A percentile compares a stretch with the other conserved stretches of the same genome.
Conservation (phyloP, 192 early-diverging fungal species). For the Entomortierella chlamydospora region DNA sequence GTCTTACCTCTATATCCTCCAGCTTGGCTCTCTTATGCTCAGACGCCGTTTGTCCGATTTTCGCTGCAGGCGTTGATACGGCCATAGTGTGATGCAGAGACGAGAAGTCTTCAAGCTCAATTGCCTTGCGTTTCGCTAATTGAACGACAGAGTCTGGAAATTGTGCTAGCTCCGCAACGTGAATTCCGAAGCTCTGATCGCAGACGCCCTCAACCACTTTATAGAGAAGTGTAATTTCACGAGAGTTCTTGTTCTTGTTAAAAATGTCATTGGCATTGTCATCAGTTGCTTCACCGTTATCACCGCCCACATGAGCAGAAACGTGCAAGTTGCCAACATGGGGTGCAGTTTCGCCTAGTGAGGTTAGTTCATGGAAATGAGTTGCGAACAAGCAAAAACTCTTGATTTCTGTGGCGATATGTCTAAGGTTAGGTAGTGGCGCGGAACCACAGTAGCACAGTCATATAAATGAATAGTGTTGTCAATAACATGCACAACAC, state of each 20-base stretch:
- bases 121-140: conserved; percentile 87
- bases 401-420: conserved; percentile 73
- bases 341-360: conserved; percentile 74
- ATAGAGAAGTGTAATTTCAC: conserved; percentile 90
- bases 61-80: conserved; percentile 1
- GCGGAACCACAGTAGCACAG: not conserved
- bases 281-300: not conserved
- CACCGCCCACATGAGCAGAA: conserved; percentile 67
- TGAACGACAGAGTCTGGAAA: conserved; percentile 88
- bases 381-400: conserved; percentile 94
- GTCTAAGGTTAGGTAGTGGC: conserved; percentile 55
- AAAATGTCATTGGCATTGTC: conserved; percentile 21
- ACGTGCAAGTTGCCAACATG: conserved; percentile 93
- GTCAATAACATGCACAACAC: too few relatives aligned
- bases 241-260: conserved; percentile 13
- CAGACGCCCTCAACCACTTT: conserved; percentile 89
- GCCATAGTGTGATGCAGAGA: conserved; percentile 4
- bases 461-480: too few relatives aligned
- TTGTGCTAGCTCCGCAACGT: conserved; percentile 94
- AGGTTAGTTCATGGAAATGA: conserved; percentile 98
- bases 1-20: conserved; percentile 47
- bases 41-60: conserved; percentile 19
- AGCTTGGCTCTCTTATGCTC: conserved; percentile 24
- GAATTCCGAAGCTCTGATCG: conserved; percentile 98
- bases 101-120: conserved; percentile 87